A percentile compares a stretch with the other conserved stretches of the same genome.
Evolutionary conservation across 495 filamentous ascomycete species (phyloP).

Genomic region (Penicillium herquei): DNA sequence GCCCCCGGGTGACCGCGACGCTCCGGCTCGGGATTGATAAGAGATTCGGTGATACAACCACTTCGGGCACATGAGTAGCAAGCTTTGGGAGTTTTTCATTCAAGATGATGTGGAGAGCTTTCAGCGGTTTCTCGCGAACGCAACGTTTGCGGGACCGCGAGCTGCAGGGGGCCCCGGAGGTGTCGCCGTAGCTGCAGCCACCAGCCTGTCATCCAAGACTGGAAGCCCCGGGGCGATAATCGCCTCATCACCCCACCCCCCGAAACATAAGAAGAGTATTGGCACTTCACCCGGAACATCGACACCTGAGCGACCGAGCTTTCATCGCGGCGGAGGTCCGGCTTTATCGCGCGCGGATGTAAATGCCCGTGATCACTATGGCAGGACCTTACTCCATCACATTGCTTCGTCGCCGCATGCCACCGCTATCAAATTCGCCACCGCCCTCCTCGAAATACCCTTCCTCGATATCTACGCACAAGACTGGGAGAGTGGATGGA

Average conservation of each 20-base stretch:
- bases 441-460: conserved; percentile 75
- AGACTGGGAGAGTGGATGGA: conserved; percentile 94
- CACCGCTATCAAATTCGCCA: conserved; percentile 68
- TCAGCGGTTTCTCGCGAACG: conserved; percentile 72
- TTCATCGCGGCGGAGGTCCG: conserved; percentile 13
- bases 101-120: conserved; percentile 95
- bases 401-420: conserved; percentile 71
- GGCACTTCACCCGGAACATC: conserved; percentile 31
- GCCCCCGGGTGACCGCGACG: conserved; percentile 84
- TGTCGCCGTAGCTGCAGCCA: conserved; percentile 16
- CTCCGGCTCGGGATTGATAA: conserved; percentile 64
- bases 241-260: conserved; percentile 46
- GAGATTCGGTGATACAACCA: conserved; percentile 47
- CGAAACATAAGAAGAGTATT: conserved; percentile 39
- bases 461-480: conserved; percentile 81
- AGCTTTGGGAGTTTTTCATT: conserved; percentile 93
- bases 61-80: conserved; percentile 82
- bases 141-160: conserved; percentile 44
- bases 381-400: conserved; percentile 82
- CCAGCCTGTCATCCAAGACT: conserved; percentile 29
- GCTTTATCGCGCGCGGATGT: conserved; percentile 66
- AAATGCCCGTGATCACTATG: conserved; percentile 75
- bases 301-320: conserved; percentile 22
- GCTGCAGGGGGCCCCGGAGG: conserved; percentile 29
- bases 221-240: conserved; percentile 50